Base-by-base conservation (phyloP, 805 yeast genomes). In the Wickerhamiella bombiphila region DNA sequence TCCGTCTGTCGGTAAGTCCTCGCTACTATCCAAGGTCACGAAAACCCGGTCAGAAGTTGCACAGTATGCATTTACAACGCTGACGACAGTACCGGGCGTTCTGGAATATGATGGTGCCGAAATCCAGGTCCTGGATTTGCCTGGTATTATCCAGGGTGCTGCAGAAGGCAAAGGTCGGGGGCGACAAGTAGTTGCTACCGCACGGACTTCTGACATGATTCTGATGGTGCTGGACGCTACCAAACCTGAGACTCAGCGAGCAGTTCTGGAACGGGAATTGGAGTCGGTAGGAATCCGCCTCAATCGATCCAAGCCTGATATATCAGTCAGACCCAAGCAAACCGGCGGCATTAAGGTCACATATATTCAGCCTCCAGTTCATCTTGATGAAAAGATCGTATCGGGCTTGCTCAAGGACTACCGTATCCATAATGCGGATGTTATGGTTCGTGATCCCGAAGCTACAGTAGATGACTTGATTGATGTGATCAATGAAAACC, bases 111-210 rank as follows among this genome's bases (percentile, higher is more conserved):
- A 85, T 54, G 97, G 97, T 28, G 95, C 97, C 0, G 95, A 86
- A 53, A 85, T 88, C 44, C 98, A 88, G 61, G 77, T 91, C 47
- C 88, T 88, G n/a, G 98, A 88, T 68, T 63, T 88, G 37, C 98
- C 98, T 1, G 98, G 98, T 58, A 88, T 88, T 49, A 88, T 88
- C 41, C 82, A 81, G 56, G 97, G 97, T 32, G 97, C 97, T 3
- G 69, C 93, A 25, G 94, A 82, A 55, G 97, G 97, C 52, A 86
- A 86, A 59, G 98, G 98, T 50, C 74, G 98, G 58, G 97, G 97
- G 40, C 70, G 94, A 51, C 97, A 91, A 58, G 97, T 91, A 30
- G 86, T 88, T 46, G 80, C 97, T 2, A 91, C 95, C 0, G 94
- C 96, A 0, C 78, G 91, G 57, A 88, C 97, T 0, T 85, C 95